These are phyloP conservation scores for Apiospora rasikravindrae DNA, from an alignment of 2,329 filamentous ascomycete genomes.

Conservation along the genomic window DNA sequence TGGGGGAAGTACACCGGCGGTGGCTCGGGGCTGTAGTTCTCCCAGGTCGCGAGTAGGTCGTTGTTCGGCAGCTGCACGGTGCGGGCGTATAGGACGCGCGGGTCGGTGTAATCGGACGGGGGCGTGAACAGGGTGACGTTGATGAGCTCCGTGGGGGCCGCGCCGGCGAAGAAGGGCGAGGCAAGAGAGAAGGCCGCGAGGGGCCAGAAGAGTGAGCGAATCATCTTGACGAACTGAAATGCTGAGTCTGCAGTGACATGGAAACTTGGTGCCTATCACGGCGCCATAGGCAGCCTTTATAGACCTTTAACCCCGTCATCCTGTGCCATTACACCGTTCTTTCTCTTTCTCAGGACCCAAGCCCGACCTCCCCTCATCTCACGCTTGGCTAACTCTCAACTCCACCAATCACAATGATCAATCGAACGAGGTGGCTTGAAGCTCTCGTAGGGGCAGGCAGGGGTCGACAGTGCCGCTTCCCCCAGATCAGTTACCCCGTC, in stretches of 20 bases:
- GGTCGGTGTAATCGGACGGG: constrained; percentile 49
- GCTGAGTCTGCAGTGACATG: not conserved
- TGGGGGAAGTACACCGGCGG: constrained; percentile 61
- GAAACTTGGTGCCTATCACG: not conserved
- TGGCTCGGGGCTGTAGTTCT: constrained; percentile 62
- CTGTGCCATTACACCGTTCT: not conserved
- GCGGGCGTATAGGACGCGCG: constrained; percentile 50
- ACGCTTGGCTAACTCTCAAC: not conserved
- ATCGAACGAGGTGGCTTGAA: not conserved
- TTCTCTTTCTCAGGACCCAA: not conserved
- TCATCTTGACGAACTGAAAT: not conserved
- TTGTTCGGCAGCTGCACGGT: constrained; percentile 50
- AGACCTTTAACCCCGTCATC: not conserved
- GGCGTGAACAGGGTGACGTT: constrained; percentile 43
- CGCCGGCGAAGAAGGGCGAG: not conserved
- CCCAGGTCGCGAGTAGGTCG: constrained; percentile 59
- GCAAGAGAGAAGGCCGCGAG: not conserved
- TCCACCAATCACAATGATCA: constrained; percentile 1
- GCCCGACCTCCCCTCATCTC: constrained; percentile 4
- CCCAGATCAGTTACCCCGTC: constrained; percentile 5
- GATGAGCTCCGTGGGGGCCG: not conserved
- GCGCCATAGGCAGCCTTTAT: not conserved
- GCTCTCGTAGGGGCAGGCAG: not conserved
- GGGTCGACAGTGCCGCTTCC: not conserved
- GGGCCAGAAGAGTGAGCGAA: not conserved